These are phyloP conservation scores for Scenedesmus sp. DNA, from an alignment of 163 green algal species.

Conservation along the genomic window DNA sequence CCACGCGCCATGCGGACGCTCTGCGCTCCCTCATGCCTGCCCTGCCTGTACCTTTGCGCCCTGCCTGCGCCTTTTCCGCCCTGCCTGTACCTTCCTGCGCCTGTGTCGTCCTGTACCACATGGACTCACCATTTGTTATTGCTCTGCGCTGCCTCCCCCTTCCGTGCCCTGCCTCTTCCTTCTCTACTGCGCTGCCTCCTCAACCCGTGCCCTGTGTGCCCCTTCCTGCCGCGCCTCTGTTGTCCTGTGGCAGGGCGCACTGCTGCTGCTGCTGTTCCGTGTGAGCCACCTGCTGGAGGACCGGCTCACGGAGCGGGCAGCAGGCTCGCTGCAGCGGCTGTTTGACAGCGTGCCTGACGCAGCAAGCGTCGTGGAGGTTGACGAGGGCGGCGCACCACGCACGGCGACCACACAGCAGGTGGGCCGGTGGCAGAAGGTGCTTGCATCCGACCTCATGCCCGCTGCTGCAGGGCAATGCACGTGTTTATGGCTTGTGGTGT, in stretches of 20 bases:
- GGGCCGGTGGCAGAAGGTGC: too few relatives aligned
- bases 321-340: constrained; percentile 75
- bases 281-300: constrained; percentile 85
- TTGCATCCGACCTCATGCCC: too few relatives aligned
- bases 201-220: background rate
- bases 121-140: too few relatives aligned
- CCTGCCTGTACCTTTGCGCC: too few relatives aligned
- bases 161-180: background rate
- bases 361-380: constrained; percentile 61
- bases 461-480: too few relatives aligned
- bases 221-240: background rate
- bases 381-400: constrained; percentile 45
- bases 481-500: too few relatives aligned
- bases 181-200: background rate
- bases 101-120: too few relatives aligned
- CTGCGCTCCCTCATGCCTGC: too few relatives aligned
- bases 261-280: constrained; percentile 90
- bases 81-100: too few relatives aligned
- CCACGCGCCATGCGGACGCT: too few relatives aligned
- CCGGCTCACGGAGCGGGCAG: constrained; percentile 76
- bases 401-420: background rate
- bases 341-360: constrained; percentile 74
- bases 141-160: too few relatives aligned
- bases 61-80: too few relatives aligned
- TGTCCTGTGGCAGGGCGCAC: constrained; percentile 71